Evolutionary conservation across 495 filamentous ascomycete genomes (phyloP), one percentile per base, ranked within the genome.

Genomic region (Hypoxylon subgilvum): DNA sequence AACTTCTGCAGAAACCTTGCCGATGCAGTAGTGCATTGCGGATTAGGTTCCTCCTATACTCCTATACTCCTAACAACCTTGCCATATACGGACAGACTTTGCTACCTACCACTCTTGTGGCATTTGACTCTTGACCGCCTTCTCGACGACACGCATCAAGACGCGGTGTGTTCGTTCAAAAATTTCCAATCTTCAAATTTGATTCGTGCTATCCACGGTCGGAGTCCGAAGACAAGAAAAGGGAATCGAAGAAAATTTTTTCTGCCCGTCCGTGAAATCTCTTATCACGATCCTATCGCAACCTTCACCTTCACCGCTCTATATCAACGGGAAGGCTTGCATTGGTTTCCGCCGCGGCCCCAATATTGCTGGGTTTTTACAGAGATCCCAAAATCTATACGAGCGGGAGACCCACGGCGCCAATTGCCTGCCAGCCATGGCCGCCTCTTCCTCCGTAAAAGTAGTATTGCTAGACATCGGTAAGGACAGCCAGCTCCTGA

Each of bases 391-490:
- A 60, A 51, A 65, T 61, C 55, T 40, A 23, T 21, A 56, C 12
- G 32, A 65, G 50, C 44, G 55, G 50, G 55, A 51, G 60, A 32
- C 23, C 52, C 42, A 58, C 47, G 38, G 39, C 39, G 13, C 54
- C 27, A 52, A 23, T 52, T 42, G 39, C 34, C 43, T n/a, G n/a
- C n/a, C n/a, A n/a, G 48, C 35, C 53, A 70, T 72, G 67, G 53
- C 71, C 19, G 52, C 60, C 35, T 65, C 65, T 46, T 23, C 57
- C 16, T 44, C 69, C 25, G 45, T 69, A 52, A 74, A 74, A 45
- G 75, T 79, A 4, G 67, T 79, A 53, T 63, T 81, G 48, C 72
- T 81, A 56, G 78, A 81, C 65, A 81, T 81, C 59, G 77, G 77
- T 80, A 78, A 64, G 68, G 51, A 58, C 41, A 53, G 48, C 47